Conservation (phyloP, 1,139 yeast species). For the Meyerozyma elateridarum region DNA sequence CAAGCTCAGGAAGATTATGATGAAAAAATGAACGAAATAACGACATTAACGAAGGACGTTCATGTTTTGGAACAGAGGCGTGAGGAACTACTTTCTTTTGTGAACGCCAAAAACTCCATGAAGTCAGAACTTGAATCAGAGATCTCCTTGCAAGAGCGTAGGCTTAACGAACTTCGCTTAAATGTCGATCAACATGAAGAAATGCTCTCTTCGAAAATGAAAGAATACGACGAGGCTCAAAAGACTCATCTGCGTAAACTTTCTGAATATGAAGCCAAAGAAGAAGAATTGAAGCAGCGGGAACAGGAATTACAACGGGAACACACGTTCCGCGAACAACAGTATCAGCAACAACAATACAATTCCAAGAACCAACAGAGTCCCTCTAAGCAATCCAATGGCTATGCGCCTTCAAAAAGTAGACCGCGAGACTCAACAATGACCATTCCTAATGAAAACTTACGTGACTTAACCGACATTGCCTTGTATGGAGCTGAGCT, state of each 20-base stretch:
- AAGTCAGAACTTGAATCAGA: slow-evolving; percentile 1
- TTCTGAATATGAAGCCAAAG: slow-evolving; percentile 1
- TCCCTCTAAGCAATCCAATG: no score
- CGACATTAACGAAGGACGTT: background rate
- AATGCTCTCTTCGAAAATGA: background rate
- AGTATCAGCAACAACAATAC: no score
- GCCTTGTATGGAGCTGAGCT: slow-evolving; percentile 38
- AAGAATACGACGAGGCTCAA: background rate
- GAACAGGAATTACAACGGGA: background rate
- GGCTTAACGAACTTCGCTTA: background rate
- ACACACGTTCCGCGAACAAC: no score
- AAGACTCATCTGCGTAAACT: background rate
- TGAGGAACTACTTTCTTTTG: background rate
- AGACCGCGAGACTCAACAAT: slow-evolving; percentile 6
- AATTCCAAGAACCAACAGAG: no score
- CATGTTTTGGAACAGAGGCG: slow-evolving; percentile 1
- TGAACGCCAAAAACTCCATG: background rate
- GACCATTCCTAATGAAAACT: slow-evolving; percentile 18
- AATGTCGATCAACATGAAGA: background rate
- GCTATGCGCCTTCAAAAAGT: background rate
- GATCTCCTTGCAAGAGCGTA: background rate
- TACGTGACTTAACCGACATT: slow-evolving; percentile 42
- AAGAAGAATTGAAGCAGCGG: background rate
- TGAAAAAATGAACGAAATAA: slow-evolving; percentile 6
- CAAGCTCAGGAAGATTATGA: slow-evolving; percentile 10